phyloP scores from a whole-genome alignment of 495 filamentous ascomycete species.

The Aspergillus bertholletiae region DNA sequence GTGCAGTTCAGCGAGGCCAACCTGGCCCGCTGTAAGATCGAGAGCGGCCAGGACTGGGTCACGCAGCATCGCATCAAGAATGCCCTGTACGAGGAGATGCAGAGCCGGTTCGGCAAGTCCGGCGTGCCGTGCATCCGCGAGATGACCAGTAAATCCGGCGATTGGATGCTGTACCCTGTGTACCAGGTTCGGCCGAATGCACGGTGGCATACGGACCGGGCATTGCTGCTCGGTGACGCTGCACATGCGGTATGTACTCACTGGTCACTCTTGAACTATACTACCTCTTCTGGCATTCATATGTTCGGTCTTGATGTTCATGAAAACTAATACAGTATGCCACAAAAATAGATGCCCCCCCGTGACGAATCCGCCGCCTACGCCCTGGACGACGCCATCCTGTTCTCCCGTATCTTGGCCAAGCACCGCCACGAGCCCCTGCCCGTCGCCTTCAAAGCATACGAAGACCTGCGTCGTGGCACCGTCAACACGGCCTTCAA shows the following conservation, averaged over 20 bases:
- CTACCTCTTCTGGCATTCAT: too few relatives aligned
- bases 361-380: constrained; percentile 59
- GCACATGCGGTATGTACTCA: constrained; percentile 54
- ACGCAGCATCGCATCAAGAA: constrained; percentile 36
- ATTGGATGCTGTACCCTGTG: constrained; percentile 60
- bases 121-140: constrained; percentile 46
- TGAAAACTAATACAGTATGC: constrained; percentile 13
- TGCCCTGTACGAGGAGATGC: constrained; percentile 40
- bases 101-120: constrained; percentile 40
- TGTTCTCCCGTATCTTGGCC: constrained; percentile 49
- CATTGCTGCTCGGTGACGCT: constrained; percentile 54
- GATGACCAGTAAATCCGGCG: constrained; percentile 40
- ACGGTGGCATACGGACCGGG: constrained; percentile 46
- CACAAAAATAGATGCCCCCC: constrained; percentile 51
- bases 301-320: too few relatives aligned
- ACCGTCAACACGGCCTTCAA: constrained; percentile 51
- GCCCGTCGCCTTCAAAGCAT: constrained; percentile 45
- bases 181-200: constrained; percentile 51
- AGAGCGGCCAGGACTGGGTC: constrained; percentile 47
- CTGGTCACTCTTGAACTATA: too few relatives aligned
- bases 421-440: constrained; percentile 34
- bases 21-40: constrained; percentile 24
- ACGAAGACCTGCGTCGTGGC: constrained; percentile 46
- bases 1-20: constrained; percentile 47
- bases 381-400: constrained; percentile 58